Base-by-base conservation (phyloP, 2,329 filamentous ascomycete genomes). In the Tolypocladium tropicale region DNA sequence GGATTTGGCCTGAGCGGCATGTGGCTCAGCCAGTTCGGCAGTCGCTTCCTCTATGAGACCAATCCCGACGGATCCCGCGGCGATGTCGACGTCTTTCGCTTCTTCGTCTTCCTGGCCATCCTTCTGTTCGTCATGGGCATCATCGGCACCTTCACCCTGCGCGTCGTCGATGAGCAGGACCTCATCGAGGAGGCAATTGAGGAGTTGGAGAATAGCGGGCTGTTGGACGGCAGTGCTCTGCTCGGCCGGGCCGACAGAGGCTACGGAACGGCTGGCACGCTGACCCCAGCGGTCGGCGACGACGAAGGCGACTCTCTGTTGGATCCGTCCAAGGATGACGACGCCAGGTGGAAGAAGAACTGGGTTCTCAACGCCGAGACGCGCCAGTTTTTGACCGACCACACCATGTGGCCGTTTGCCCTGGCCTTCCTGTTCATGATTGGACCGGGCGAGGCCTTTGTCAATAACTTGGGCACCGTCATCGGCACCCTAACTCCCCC, bases 381-480 rank as follows among this genome's bases (percentile, higher is more conserved):
- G 0, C 79, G 85, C 14, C 79, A 84, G 4, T 99, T 97, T 70
- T 78, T 99, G 11, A 79, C 82, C 28, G 94, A 99, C 63, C 85
- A 82, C 58, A 96, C 91, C 14, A 97, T 97, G 93, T 99, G 93
- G 93, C 89, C 85, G 68, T 86, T 99, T 62, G 90, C 93, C 0
- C 76, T 86, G 1, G 92, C 91, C 23, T 97, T 99, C 73, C 90
- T 97, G 71, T 81, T 97, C 60, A 89, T 96, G 63, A 89, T 92
- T 55, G 94, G 94, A 0, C 93, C 94, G 0, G 93, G 92, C n/a
- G 94, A 99, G 72, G 89, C 93, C 12, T 99, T 96, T 70, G 91
- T 97, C 73, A 99, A 97, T 74, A 99, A 97, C 65, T 77, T 99
- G 11, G 94, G 94, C 37, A 96, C 92, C 28, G 86, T 99, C 59